Percentiles rank a stretch among this genome's conserved stretches.
phyloP scores from a whole-genome alignment of 2,329 filamentous ascomycete species.

The Trichoderma simmonsii region DNA sequence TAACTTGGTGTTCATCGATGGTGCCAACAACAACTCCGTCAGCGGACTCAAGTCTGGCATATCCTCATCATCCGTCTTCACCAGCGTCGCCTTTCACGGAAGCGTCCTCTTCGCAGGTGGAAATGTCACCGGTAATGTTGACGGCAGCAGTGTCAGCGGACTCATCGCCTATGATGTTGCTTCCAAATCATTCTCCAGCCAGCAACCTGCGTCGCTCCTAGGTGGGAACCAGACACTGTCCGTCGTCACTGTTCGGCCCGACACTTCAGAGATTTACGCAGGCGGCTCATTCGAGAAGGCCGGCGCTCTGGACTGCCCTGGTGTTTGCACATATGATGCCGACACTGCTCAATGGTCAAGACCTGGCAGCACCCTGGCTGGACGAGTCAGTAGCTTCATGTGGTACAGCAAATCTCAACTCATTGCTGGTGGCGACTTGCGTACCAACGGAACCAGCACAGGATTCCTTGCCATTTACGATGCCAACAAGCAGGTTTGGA shows the following conservation, averaged over 20 bases:
- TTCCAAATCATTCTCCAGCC: conserved; percentile 58
- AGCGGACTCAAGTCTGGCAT: conserved; percentile 67
- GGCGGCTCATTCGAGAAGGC: conserved; percentile 81
- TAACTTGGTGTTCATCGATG: conserved; percentile 81
- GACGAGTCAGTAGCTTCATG: conserved; percentile 66
- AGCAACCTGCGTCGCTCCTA: conserved; percentile 67
- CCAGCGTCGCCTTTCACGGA: conserved; percentile 64
- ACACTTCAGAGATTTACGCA: conserved; percentile 73
- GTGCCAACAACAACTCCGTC: conserved; percentile 60
- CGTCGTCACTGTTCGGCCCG: conserved; percentile 69
- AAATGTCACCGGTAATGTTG: conserved; percentile 67
- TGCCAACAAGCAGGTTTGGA: conserved; percentile 63
- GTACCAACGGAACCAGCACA: conserved; percentile 57
- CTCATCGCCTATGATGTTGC: conserved; percentile 77
- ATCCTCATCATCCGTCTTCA: conserved; percentile 69
- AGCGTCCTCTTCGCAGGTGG: conserved; percentile 80
- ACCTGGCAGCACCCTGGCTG: conserved; percentile 68
- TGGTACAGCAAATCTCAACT: conserved; percentile 74
- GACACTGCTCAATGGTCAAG: conserved; percentile 72
- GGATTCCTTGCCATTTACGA: conserved; percentile 73
- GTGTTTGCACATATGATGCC: conserved; percentile 76
- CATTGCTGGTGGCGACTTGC: conserved; percentile 74
- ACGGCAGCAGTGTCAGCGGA: conserved; percentile 62
- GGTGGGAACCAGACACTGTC: conserved; percentile 72
- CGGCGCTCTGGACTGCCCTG: conserved; percentile 76